Evolutionary conservation across 371 early-diverging fungal species (phyloP).

Genomic region (Gilbertella persicaria): DNA sequence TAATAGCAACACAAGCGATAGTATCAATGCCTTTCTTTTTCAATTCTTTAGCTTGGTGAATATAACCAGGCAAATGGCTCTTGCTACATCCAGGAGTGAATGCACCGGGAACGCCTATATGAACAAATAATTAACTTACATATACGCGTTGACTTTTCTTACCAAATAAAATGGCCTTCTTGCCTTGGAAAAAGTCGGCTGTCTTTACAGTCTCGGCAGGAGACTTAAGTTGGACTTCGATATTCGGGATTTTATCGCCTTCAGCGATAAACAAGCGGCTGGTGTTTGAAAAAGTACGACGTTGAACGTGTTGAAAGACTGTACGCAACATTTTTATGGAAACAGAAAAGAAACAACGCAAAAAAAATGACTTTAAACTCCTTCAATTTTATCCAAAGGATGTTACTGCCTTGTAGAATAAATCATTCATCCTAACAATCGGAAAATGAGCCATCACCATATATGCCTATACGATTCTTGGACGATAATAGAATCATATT

Average conservation of each 20-base stretch:
- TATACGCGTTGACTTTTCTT: background rate
- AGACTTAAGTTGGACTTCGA: conserved; percentile 43
- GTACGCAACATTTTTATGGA: conserved; percentile 18
- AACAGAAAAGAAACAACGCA: too few species aligned
- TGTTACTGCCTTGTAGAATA: too few species aligned
- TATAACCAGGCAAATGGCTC: conserved; percentile 71
- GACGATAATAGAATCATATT: too few species aligned
- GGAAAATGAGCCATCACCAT: too few species aligned
- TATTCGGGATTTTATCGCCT: conserved; percentile 38
- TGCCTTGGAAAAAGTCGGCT: conserved; percentile 45
- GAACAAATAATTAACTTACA: background rate
- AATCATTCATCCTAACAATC: too few species aligned
- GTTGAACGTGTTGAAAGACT: conserved; percentile 14
- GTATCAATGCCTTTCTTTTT: conserved; percentile 66
- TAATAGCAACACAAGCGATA: conserved; percentile 67
- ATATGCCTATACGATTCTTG: too few species aligned
- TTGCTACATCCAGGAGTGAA: conserved; percentile 70
- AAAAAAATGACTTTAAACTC: too few species aligned
- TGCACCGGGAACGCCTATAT: conserved; percentile 56
- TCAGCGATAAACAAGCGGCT: conserved; percentile 26
- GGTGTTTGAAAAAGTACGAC: conserved; percentile 25
- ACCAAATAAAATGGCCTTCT: conserved; percentile 53
- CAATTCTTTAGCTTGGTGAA: conserved; percentile 56
- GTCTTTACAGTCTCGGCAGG: conserved; percentile 48
- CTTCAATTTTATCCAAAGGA: too few species aligned